These are phyloP conservation scores for Aspergillus calidoustus DNA, from an alignment of 2,329 filamentous ascomycete genomes.

Conservation along the genomic window DNA sequence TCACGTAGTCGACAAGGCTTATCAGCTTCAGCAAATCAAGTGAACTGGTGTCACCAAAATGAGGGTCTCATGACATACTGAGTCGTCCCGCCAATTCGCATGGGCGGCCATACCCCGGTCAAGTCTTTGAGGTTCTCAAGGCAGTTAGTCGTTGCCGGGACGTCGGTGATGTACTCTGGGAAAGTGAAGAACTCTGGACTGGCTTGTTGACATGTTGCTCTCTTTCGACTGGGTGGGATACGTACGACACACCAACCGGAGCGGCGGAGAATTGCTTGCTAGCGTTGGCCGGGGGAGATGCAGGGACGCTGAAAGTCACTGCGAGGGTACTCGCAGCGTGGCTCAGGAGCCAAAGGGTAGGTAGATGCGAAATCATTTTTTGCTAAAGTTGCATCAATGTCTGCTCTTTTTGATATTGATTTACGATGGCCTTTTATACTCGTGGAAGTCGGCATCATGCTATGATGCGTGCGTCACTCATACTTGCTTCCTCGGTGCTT, in stretches of 20 bases:
- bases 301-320: constrained; percentile 42
- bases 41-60: not conserved
- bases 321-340: not conserved
- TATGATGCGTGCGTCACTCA: not conserved
- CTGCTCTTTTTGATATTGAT: not conserved
- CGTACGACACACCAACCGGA: constrained; percentile 54
- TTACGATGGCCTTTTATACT: not conserved
- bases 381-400: not conserved
- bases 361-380: constrained; percentile 2
- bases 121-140: constrained; percentile 57
- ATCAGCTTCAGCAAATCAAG: not conserved
- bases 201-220: not conserved
- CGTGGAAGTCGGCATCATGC: not conserved
- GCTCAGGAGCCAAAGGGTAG: not conserved
- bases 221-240: not conserved
- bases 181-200: constrained; percentile 63
- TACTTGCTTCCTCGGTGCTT: not conserved
- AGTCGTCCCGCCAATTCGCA: constrained; percentile 64
- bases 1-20: constrained; percentile 50
- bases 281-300: constrained; percentile 36
- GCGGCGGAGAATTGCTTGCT: constrained; percentile 43
- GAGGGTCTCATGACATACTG: constrained; percentile 40
- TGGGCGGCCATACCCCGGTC: constrained; percentile 57
- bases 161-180: constrained; percentile 59
- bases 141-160: constrained; percentile 57